Conservation (phyloP, 106 monocot species). For the Dioscorea zingiberensis region DNA sequence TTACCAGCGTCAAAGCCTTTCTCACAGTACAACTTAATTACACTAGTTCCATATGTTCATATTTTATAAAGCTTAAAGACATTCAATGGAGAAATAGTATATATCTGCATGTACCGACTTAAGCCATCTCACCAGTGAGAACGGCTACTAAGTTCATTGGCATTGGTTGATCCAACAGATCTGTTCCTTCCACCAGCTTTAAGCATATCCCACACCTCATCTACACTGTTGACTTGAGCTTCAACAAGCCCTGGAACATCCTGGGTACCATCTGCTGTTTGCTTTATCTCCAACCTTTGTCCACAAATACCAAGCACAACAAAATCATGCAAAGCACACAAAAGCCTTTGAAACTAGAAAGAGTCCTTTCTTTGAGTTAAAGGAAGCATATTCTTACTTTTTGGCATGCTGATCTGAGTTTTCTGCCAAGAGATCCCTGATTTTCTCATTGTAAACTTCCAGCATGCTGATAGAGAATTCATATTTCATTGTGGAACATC, state of each 20-base stretch:
- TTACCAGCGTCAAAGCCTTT: too few relatives aligned
- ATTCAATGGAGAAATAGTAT: too few relatives aligned
- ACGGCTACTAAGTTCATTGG: slow-evolving; percentile 94
- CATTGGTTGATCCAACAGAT: slow-evolving; percentile 88
- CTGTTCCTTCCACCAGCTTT: slow-evolving; percentile 61
- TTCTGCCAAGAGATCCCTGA: slow-evolving; percentile 73
- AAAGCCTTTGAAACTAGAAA: not conserved
- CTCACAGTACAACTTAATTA: too few relatives aligned
- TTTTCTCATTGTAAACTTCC: slow-evolving; percentile 94
- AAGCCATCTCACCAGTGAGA: slow-evolving; percentile 66
- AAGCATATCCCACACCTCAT: slow-evolving; percentile 76
- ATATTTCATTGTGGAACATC: slow-evolving; percentile 36
- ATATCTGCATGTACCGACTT: too few relatives aligned
- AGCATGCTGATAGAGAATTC: slow-evolving; percentile 79
- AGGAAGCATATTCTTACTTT: slow-evolving; percentile 31
- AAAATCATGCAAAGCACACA: not conserved
- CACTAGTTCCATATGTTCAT: too few relatives aligned
- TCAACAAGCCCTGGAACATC: slow-evolving; percentile 84
- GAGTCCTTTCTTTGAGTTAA: not conserved
- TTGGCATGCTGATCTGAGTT: slow-evolving; percentile 38
- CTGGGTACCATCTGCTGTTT: slow-evolving; percentile 75
- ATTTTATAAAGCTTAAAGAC: too few relatives aligned
- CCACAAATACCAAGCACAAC: not conserved
- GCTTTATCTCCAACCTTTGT: slow-evolving; percentile 87
- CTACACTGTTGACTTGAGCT: slow-evolving; percentile 37